A percentile compares a stretch with the other conserved stretches of the same genome.
phyloP scores from a whole-genome alignment of 139 green algal genomes.

The Pseudopediastrum boryanum region DNA sequence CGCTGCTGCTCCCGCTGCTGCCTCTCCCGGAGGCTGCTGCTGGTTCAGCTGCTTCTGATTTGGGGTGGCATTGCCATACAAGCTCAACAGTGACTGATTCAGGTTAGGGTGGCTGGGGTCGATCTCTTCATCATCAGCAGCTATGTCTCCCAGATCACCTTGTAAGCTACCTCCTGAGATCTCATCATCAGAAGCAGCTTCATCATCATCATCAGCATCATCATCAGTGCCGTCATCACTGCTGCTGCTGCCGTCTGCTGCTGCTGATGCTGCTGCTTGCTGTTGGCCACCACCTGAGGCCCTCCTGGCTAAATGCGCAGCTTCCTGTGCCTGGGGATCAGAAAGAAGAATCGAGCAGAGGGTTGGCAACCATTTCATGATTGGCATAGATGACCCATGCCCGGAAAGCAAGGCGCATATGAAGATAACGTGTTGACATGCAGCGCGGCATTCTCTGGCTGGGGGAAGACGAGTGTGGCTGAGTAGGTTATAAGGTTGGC shows the following conservation, averaged over 20 bases:
- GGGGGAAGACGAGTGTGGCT: no score
- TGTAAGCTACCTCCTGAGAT: background rate
- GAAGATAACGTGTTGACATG: no score
- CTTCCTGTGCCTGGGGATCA: no score
- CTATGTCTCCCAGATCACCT: background rate
- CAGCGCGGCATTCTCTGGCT: no score
- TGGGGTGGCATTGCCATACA: slow-evolving; percentile 53
- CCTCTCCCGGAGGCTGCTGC: background rate
- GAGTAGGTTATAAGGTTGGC: no score
- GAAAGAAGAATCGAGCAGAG: no score
- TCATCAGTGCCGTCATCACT: background rate
- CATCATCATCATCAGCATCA: slow-evolving; percentile 1
- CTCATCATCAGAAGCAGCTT: background rate
- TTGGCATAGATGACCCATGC: no score
- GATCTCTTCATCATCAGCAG: slow-evolving; percentile 1
- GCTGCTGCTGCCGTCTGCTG: slow-evolving; percentile 4
- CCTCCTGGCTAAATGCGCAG: no score
- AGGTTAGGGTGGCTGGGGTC: slow-evolving; percentile 30
- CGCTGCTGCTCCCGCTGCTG: background rate
- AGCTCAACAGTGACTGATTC: slow-evolving; percentile 61
- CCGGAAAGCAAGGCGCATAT: no score
- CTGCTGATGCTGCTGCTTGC: slow-evolving; percentile 22
- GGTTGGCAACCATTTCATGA: no score
- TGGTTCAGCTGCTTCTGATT: background rate
- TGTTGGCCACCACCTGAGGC: background rate